These are phyloP conservation scores for Candolleomyces efflorescens DNA, from an alignment of 768 basidiomycete genomes.

Conservation along the genomic window DNA sequence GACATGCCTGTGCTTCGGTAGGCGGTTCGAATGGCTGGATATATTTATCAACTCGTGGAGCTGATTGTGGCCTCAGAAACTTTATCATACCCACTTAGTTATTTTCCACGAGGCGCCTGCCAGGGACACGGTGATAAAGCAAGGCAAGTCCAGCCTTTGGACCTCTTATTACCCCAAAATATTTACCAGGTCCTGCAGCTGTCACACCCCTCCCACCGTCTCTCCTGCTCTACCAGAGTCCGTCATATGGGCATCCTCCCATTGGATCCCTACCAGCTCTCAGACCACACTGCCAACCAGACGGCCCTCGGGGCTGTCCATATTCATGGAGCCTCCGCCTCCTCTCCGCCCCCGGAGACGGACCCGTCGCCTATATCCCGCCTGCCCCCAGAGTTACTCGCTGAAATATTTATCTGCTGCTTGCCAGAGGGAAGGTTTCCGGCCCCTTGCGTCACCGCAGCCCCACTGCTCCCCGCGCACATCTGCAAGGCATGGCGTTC, in stretches of 20 bases:
- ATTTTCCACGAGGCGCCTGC: neutral
- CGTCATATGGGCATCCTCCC: neutral
- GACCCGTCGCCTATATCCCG: constrained; percentile 14
- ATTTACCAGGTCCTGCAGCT: neutral
- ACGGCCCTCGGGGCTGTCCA: neutral
- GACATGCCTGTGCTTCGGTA: neutral
- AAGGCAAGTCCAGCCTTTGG: constrained; percentile 3
- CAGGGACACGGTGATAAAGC: constrained; percentile 6
- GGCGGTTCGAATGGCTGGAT: neutral
- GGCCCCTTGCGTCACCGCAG: constrained; percentile 18
- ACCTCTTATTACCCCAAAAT: constrained; percentile 2
- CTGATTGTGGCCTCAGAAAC: neutral
- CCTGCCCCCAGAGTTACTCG: constrained; percentile 27
- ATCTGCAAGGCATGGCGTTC: constrained; percentile 24
- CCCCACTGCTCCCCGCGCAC: constrained; percentile 25
- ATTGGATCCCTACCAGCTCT: neutral
- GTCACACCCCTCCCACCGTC: neutral
- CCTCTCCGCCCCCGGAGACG: neutral
- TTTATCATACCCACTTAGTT: neutral
- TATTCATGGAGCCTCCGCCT: neutral
- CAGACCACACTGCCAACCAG: neutral
- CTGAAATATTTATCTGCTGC: constrained; percentile 25
- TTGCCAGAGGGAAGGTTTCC: constrained; percentile 22
- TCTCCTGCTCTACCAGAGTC: neutral
- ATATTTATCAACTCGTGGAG: neutral